These are phyloP conservation scores for Allium sativum DNA, from an alignment of 106 monocot genomes.

Conservation along the genomic window DNA sequence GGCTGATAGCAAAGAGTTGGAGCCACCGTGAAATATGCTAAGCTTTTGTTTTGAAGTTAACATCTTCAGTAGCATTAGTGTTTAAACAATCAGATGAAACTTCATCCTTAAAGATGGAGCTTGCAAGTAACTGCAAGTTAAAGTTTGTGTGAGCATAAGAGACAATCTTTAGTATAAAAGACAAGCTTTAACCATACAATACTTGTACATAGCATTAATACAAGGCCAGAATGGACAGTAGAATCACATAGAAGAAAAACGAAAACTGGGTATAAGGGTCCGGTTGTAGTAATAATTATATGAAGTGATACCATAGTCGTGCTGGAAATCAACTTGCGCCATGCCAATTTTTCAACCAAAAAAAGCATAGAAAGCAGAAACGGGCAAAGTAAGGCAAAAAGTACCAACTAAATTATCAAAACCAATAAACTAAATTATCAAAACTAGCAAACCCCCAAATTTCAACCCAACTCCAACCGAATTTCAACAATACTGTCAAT, in stretches of 20 bases:
- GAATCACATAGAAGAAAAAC: constrained; percentile 87
- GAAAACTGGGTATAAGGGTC: constrained; percentile 60
- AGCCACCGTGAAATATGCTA: constrained; percentile 83
- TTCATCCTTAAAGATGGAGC: constrained; percentile 40
- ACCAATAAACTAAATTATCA: too few species aligned
- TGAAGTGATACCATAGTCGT: constrained; percentile 57
- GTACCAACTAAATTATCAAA: too few species aligned
- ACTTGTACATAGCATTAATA: constrained; percentile 72
- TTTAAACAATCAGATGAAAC: constrained; percentile 13
- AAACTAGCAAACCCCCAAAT: too few species aligned
- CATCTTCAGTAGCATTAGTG: constrained; percentile 23
- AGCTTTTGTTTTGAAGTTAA: constrained; percentile 50
- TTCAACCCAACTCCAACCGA: too few species aligned
- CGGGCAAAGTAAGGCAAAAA: too few species aligned
- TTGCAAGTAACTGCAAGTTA: constrained; percentile 51
- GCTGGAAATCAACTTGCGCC: too few species aligned
- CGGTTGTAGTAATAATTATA: constrained; percentile 46
- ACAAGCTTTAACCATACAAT: constrained; percentile 94
- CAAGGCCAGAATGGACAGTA: constrained; percentile 76
- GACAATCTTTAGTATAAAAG: too few species aligned
- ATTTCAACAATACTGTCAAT: too few species aligned
- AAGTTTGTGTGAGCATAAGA: constrained; percentile 92
- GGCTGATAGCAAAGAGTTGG: constrained; percentile 94
- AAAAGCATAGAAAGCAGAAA: too few species aligned
- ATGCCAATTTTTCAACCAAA: too few species aligned